phyloP scores from a whole-genome alignment of 495 filamentous ascomycete species.

The Tuber melanosporum region DNA sequence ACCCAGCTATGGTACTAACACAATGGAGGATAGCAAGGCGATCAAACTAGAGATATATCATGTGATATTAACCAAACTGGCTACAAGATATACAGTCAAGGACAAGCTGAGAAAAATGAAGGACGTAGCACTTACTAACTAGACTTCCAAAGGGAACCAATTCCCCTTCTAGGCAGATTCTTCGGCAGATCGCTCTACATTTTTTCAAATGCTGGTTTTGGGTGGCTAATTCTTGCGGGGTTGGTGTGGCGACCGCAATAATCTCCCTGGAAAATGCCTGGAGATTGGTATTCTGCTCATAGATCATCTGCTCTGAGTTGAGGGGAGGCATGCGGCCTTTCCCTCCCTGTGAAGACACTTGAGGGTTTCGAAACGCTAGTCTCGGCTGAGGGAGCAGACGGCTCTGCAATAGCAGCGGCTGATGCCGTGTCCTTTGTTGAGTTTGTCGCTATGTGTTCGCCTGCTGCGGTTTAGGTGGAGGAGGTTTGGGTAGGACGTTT shows the following conservation, averaged over 20 bases:
- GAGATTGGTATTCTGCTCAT: constrained; percentile 25
- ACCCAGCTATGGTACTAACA: constrained; percentile 39
- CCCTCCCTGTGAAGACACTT: neutral
- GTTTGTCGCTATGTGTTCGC: constrained; percentile 15
- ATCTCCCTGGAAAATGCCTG: constrained; percentile 30
- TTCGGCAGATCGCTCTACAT: constrained; percentile 32
- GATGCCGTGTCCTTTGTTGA: constrained; percentile 29
- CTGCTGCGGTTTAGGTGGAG: constrained; percentile 7
- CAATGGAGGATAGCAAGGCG: constrained; percentile 17
- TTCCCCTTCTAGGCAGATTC: constrained; percentile 27
- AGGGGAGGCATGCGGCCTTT: too few species aligned
- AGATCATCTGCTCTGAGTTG: too few species aligned
- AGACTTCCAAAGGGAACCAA: constrained; percentile 39
- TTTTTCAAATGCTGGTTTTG: constrained; percentile 31
- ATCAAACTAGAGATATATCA: constrained; percentile 30
- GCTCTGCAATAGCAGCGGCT: constrained; percentile 22
- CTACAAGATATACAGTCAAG: constrained; percentile 5
- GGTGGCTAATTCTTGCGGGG: constrained; percentile 16
- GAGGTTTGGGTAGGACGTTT: constrained; percentile 10
- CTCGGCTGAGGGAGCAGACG: neutral
- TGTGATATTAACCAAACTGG: neutral
- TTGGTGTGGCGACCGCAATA: constrained; percentile 26
- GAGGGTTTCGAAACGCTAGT: neutral
- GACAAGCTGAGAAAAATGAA: neutral
- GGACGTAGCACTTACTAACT: constrained; percentile 36